phyloP scores from a whole-genome alignment of 2,329 filamentous ascomycete species.

The Phaeosphaeriaceae sp. region DNA sequence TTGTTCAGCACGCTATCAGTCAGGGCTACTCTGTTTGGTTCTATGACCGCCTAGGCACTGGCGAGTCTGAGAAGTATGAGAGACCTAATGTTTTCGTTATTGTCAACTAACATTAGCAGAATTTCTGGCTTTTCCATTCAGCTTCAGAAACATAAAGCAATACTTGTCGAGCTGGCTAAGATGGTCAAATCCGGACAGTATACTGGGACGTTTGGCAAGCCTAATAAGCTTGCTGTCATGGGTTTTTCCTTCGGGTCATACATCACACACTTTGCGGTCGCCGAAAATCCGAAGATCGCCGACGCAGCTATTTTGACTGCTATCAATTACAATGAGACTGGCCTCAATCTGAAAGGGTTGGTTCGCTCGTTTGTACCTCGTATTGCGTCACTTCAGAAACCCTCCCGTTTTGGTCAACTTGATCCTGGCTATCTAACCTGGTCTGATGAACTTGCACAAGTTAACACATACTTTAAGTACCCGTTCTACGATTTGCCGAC shows the following conservation, averaged over 20 bases:
- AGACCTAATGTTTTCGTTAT: too few relatives aligned
- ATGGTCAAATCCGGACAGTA: constrained; percentile 23
- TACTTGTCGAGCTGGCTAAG: constrained; percentile 23
- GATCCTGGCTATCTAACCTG: constrained; percentile 37
- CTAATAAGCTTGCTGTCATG: constrained; percentile 29
- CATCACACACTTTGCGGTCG: constrained; percentile 25
- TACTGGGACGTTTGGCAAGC: constrained; percentile 18
- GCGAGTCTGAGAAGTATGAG: constrained; percentile 34
- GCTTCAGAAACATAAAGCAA: constrained; percentile 12
- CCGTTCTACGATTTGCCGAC: not conserved
- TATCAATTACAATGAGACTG: constrained; percentile 22
- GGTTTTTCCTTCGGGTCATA: constrained; percentile 38
- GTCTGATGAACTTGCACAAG: constrained; percentile 1
- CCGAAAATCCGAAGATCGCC: constrained; percentile 17
- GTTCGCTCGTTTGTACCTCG: constrained; percentile 25
- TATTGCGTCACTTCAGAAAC: constrained; percentile 27
- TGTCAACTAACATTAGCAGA: not conserved
- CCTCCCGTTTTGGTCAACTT: constrained; percentile 17
- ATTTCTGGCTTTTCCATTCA: constrained; percentile 11
- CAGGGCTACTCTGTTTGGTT: constrained; percentile 46
- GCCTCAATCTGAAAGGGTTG: constrained; percentile 15
- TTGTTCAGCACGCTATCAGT: constrained; percentile 38
- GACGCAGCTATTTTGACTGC: constrained; percentile 31
- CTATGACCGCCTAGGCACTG: constrained; percentile 47
- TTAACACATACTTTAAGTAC: constrained; percentile 2